These are phyloP conservation scores for Dendrobium nobile DNA, from an alignment of 106 monocot species.

Conservation along the genomic window DNA sequence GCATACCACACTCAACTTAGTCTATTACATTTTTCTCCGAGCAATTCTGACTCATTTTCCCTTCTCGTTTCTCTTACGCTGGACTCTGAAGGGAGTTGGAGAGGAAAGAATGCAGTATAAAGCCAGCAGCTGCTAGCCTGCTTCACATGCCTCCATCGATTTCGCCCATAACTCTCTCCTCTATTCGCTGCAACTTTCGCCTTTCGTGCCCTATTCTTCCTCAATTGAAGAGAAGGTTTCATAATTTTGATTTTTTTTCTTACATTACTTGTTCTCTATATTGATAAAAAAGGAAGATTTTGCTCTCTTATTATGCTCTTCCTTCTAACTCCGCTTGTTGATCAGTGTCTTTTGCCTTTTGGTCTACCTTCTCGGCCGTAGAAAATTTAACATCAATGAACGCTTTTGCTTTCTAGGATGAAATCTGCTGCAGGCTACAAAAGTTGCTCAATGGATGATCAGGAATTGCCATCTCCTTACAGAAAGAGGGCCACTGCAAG, in stretches of 20 bases:
- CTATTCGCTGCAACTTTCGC: background rate
- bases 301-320: background rate
- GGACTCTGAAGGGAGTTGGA: too few relatives aligned
- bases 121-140: too few relatives aligned
- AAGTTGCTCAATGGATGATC: constrained; percentile 17
- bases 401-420: constrained; percentile 3
- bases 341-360: background rate
- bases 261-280: background rate
- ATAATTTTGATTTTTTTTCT: background rate
- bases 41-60: background rate
- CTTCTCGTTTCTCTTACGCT: background rate
- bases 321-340: background rate
- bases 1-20: too few relatives aligned
- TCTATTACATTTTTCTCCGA: too few relatives aligned
- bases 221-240: background rate
- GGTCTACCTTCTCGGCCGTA: background rate
- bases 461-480: background rate
- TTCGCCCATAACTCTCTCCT: background rate
- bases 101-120: too few relatives aligned
- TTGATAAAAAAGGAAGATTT: background rate
- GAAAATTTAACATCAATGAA: background rate
- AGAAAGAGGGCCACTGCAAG: constrained; percentile 18
- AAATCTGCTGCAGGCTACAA: background rate
- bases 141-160: background rate
- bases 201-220: background rate